Conservation (phyloP, 1,139 yeast genomes). For the Hyphopichia buzzinii region DNA sequence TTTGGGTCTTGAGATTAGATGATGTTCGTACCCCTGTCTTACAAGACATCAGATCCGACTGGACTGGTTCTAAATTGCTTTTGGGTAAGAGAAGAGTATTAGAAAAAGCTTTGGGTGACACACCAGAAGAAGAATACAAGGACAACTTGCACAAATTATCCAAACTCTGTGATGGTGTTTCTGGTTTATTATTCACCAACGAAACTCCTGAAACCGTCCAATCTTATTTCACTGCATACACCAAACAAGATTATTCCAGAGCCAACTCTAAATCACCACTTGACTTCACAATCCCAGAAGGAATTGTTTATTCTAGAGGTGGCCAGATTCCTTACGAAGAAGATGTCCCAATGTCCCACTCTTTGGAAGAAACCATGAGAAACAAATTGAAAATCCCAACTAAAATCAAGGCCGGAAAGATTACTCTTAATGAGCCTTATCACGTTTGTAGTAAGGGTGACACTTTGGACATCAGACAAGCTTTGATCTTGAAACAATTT, state of each 20-base stretch:
- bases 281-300: conserved; percentile 82
- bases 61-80: conserved; percentile 85
- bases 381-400: conserved; percentile 90
- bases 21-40: conserved; percentile 95
- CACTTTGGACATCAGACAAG: conserved; percentile 83
- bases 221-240: conserved; percentile 76
- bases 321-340: conserved; percentile 89
- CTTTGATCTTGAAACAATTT: conserved; percentile 87
- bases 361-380: conserved; percentile 89
- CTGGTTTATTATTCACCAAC: conserved; percentile 85
- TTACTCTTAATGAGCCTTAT: conserved; percentile 71
- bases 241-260: conserved; percentile 81
- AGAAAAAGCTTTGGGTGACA: conserved; percentile 87
- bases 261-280: conserved; percentile 85
- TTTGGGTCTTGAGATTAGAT: conserved; percentile 83
- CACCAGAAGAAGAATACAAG: conserved; percentile 85
- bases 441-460: conserved; percentile 81
- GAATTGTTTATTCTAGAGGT: conserved; percentile 90
- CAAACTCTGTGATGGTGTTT: conserved; percentile 61
- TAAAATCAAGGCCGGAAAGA: conserved; percentile 83
- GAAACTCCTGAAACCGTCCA: conserved; percentile 82
- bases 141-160: conserved; percentile 75
- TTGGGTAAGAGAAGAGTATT: conserved; percentile 92
- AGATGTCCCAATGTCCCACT: conserved; percentile 95
- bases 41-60: conserved; percentile 87